Percentiles rank a stretch among this genome's conserved stretches.
Evolutionary conservation across 2,329 filamentous ascomycete genomes (phyloP).

Genomic region (Fusarium equiseti): DNA sequence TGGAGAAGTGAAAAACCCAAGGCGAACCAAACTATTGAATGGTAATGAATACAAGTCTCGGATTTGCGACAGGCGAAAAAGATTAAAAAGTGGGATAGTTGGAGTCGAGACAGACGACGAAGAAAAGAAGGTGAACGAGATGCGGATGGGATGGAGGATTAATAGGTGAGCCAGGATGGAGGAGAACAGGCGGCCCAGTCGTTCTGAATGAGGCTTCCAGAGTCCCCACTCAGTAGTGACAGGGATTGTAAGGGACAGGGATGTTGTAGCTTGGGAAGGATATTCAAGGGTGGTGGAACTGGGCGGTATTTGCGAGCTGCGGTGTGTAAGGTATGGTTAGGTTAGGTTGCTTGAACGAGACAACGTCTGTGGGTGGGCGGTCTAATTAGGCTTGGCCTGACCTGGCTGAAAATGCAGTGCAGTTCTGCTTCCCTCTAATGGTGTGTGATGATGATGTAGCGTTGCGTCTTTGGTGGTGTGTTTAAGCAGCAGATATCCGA

Average conservation of each 20-base stretch:
- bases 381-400: conserved; percentile 40
- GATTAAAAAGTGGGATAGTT: conserved; percentile 40
- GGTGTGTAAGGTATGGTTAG: conserved; percentile 31
- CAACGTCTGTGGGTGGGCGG: conserved; percentile 35
- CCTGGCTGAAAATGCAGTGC: conserved; percentile 34
- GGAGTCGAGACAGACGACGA: conserved; percentile 44
- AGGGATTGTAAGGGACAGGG: conserved; percentile 31
- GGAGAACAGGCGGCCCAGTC: conserved; percentile 44
- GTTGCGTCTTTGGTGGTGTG: conserved; percentile 37
- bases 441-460: conserved; percentile 41
- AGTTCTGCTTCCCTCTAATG: background rate
- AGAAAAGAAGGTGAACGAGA: conserved; percentile 37
- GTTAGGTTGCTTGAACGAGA: conserved; percentile 18
- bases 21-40: conserved; percentile 30
- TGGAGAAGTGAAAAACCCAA: conserved; percentile 14
- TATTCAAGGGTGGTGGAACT: conserved; percentile 38
- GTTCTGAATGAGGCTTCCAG: conserved; percentile 48
- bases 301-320: conserved; percentile 32
- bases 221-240: conserved; percentile 33
- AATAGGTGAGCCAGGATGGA: conserved; percentile 47
- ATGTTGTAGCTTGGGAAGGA: conserved; percentile 26
- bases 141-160: conserved; percentile 46
- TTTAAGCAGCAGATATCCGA: conserved; percentile 24
- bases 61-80: conserved; percentile 32
- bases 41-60: conserved; percentile 19